Evolutionary conservation across 2,329 filamentous ascomycete genomes (phyloP), one percentile per base, ranked within the genome.

Genomic region (Diplodia scrobiculata): DNA sequence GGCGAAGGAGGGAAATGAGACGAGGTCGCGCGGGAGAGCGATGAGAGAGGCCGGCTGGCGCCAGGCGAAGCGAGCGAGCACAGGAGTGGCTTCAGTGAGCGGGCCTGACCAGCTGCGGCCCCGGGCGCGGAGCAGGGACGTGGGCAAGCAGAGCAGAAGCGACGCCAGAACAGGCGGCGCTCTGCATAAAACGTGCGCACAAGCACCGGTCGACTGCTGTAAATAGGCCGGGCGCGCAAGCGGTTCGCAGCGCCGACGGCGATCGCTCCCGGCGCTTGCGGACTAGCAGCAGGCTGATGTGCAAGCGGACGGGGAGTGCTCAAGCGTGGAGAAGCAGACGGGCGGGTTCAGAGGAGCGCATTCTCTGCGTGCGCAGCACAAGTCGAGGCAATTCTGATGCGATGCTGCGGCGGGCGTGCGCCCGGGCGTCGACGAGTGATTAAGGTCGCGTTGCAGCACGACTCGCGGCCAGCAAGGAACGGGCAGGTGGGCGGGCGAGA

Each of bases 1-100:
- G 58, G 58, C 58, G 58, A 62, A 62, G 62, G 67, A 68, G 41
- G 66, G 69, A 66, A 68, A 69, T 66, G 70, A 66, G 68, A 50
- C 21, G 64, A 66, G 64, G 54, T 66, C 63, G 53, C 51, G 51
- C 63, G 64, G 64, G 64, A 63, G 65, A 58, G 58, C 58, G 64
- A 59, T 62, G 65, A 55, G 38, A 38, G n/a, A 41, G 55, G 55
- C 54, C 65, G 58, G 58, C 55, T 14, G 34, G 54, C 32, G 52
- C 54, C 45, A 59, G 54, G 64, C 47, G 54, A 66, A 60, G 54
- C 54, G 64, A 66, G 58, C 58, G 64, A 60, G 53, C 64, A 53
- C 64, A 60, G 64, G 64, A 66, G 64, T 55, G 51, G 62, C 62
- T 50, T 54, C 63, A 36, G 14, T 47, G 55, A 48, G 54, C 54